Evolutionary conservation across 2,329 filamentous ascomycete genomes (phyloP).

Genomic region (Alternaria rosae): DNA sequence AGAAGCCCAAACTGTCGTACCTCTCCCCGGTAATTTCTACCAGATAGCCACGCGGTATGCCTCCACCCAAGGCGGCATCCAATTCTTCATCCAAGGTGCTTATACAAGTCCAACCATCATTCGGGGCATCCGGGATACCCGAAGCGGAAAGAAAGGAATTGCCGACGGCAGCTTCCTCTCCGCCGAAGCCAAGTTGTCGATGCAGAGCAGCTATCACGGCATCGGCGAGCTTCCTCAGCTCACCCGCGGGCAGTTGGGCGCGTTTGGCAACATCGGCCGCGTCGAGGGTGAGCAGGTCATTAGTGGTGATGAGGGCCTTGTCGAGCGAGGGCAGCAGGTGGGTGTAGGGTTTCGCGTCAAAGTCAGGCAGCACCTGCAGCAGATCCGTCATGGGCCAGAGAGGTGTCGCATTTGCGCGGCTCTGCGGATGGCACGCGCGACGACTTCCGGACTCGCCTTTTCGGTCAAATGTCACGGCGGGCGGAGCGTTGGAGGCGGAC

Average conservation of each 20-base stretch:
- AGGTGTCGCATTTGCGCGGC: slow-evolving; percentile 41
- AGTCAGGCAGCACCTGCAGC: slow-evolving; percentile 79
- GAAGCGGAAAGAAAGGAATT: slow-evolving; percentile 26
- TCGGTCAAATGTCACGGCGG: slow-evolving; percentile 6
- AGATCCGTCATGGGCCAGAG: slow-evolving; percentile 78
- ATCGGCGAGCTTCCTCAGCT: slow-evolving; percentile 76
- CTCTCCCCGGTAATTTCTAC: slow-evolving; percentile 94
- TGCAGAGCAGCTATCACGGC: slow-evolving; percentile 74
- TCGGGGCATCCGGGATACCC: slow-evolving; percentile 1
- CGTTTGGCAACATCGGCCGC: slow-evolving; percentile 83
- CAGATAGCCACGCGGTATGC: slow-evolving; percentile 80
- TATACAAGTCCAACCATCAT: slow-evolving; percentile 65
- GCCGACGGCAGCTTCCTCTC: slow-evolving; percentile 26
- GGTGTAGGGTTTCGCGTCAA: slow-evolving; percentile 73
- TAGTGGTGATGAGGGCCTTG: slow-evolving; percentile 76
- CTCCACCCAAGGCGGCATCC: slow-evolving; percentile 76
- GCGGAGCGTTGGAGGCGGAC: background rate
- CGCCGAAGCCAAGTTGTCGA: slow-evolving; percentile 61
- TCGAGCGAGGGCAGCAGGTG: slow-evolving; percentile 83
- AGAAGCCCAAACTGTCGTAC: slow-evolving; percentile 35
- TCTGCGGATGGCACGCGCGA: slow-evolving; percentile 41
- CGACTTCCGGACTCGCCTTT: slow-evolving; percentile 4
- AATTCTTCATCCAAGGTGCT: slow-evolving; percentile 80
- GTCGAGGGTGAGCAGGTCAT: slow-evolving; percentile 86
- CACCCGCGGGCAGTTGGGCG: slow-evolving; percentile 79